A percentile compares a stretch with the other conserved stretches of the same genome.
Conservation (phyloP, 2,329 filamentous ascomycete genomes). For the Orbilia quercus region DNA sequence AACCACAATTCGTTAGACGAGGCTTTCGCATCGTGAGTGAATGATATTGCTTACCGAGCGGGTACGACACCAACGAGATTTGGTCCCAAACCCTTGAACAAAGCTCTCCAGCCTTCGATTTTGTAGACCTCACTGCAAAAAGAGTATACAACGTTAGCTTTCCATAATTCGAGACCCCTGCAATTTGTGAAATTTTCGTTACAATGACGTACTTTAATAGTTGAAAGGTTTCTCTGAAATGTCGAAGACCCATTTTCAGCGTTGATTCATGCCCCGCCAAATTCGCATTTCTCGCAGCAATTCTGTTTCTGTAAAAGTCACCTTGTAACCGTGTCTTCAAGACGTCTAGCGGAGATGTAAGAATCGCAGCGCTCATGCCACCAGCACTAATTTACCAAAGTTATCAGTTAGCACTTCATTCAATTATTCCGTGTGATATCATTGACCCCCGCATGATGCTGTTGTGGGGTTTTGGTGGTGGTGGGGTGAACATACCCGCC, state of each 20-base stretch:
- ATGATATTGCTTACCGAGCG: conserved; percentile 69
- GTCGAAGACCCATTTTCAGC: conserved; percentile 62
- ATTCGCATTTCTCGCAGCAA: conserved; percentile 62
- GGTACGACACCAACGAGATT: conserved; percentile 91
- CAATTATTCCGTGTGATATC: not conserved
- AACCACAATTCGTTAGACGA: conserved; percentile 2
- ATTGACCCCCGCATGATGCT: conserved; percentile 2
- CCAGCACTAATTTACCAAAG: conserved; percentile 71
- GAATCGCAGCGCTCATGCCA: conserved; percentile 88
- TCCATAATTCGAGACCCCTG: not conserved
- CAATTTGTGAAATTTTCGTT: not conserved
- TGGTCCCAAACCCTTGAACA: conserved; percentile 93
- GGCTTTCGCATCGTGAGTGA: not conserved
- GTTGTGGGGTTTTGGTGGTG: conserved; percentile 15
- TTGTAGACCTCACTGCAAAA: conserved; percentile 69
- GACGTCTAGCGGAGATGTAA: conserved; percentile 94
- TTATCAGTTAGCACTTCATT: conserved; percentile 7
- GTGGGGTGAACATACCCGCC: conserved; percentile 75
- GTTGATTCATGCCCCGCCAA: conserved; percentile 45
- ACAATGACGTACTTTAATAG: conserved; percentile 75
- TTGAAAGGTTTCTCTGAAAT: conserved; percentile 85
- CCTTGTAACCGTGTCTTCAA: conserved; percentile 93
- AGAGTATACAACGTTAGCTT: conserved; percentile 14
- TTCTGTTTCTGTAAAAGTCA: conserved; percentile 90
- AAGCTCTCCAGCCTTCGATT: conserved; percentile 82